Evolutionary conservation across 805 yeast species (phyloP).

Genomic region (Vanderwaltozyma tropicalis): DNA sequence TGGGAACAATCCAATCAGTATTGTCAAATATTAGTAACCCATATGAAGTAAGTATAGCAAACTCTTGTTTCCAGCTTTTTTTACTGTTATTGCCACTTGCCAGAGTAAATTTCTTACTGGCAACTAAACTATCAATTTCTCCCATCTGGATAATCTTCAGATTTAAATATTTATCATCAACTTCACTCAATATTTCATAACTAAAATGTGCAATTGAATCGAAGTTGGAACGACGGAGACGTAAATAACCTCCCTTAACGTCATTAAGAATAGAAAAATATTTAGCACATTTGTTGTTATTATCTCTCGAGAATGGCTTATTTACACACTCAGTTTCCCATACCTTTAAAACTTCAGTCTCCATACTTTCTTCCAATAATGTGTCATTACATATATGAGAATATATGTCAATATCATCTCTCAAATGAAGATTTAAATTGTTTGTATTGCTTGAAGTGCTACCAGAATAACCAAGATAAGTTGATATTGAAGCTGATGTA

Average conservation of each 20-base stretch:
- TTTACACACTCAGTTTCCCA: slow-evolving; percentile 6
- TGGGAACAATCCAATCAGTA: slow-evolving; percentile 26
- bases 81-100: slow-evolving; percentile 15
- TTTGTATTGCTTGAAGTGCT: slow-evolving; percentile 4
- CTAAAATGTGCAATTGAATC: slow-evolving; percentile 8
- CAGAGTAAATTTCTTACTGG: slow-evolving; percentile 2
- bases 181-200: slow-evolving; percentile 13
- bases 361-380: slow-evolving; percentile 7
- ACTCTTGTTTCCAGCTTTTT: slow-evolving; percentile 35
- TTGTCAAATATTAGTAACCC: slow-evolving; percentile 40
- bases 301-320: slow-evolving; percentile 2
- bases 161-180: slow-evolving; percentile 8
- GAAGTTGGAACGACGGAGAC: slow-evolving; percentile 22
- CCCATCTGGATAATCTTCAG: slow-evolving; percentile 28
- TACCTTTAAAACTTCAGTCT: slow-evolving; percentile 5
- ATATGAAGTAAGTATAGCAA: slow-evolving; percentile 39
- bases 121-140: slow-evolving; percentile 29
- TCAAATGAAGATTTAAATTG: slow-evolving; percentile 1
- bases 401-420: slow-evolving; percentile 23
- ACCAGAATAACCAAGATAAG: slow-evolving; percentile 8
- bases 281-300: slow-evolving; percentile 12
- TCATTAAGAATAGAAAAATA: slow-evolving; percentile 16
- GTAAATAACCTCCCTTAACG: slow-evolving; percentile 28
- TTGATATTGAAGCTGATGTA: slow-evolving; percentile 13
- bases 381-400: slow-evolving; percentile 15